phyloP scores from a whole-genome alignment of 1,284 basidiomycete genomes.

The Pholiota adiposa region DNA sequence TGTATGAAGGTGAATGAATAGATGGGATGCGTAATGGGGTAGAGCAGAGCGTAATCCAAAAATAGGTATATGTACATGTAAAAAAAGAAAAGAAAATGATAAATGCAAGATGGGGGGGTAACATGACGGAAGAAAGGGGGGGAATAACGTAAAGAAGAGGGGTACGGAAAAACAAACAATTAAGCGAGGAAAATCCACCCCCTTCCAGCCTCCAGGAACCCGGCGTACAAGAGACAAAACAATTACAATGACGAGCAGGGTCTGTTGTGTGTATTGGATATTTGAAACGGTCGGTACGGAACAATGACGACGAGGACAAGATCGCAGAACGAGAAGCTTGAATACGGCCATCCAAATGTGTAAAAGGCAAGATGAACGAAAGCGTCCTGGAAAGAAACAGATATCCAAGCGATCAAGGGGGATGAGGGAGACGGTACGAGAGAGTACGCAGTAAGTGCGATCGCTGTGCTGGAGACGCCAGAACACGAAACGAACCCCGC shows the following conservation, averaged over 20 bases:
- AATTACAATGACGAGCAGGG: slow-evolving; percentile 1
- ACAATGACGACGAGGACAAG: background rate
- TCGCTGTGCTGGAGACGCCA: background rate
- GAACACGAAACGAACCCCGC: background rate
- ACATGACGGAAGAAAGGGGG: background rate
- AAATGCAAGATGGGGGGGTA: slow-evolving; percentile 3
- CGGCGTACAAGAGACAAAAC: slow-evolving; percentile 1
- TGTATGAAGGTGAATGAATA: background rate
- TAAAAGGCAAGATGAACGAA: slow-evolving; percentile 3
- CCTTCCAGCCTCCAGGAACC: background rate
- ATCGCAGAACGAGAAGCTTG: slow-evolving; percentile 2
- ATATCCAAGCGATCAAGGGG: background rate
- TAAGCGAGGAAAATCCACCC: slow-evolving; percentile 7
- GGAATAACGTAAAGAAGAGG: background rate
- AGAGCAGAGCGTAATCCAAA: slow-evolving; percentile 9
- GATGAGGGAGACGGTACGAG: background rate
- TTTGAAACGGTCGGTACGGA: background rate
- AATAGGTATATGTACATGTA: slow-evolving; percentile 17
- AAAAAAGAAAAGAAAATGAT: slow-evolving; percentile 3
- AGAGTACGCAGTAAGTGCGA: background rate
- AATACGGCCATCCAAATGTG: slow-evolving; percentile 6
- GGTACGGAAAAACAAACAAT: slow-evolving; percentile 2
- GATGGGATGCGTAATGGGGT: slow-evolving; percentile 10
- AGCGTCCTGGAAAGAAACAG: background rate
- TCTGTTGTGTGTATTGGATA: background rate